Base-by-base conservation (phyloP, 331 rosid species). In the Quercus tomentella region DNA sequence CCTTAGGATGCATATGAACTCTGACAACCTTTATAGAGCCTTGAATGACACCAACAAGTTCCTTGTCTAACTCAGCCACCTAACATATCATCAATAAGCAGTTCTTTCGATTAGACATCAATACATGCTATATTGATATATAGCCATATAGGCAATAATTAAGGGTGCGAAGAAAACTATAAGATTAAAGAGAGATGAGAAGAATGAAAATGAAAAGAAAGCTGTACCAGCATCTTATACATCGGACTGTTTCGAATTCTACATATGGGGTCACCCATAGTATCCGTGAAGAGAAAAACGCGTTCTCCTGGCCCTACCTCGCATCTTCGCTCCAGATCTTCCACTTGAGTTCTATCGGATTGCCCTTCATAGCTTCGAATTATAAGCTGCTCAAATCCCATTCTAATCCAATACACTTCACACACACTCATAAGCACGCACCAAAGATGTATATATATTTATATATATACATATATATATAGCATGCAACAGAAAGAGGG, bases 241-340 rank as follows among this genome's bases (percentile, higher is more conserved):
- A 90, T 84, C 81, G 96, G 99, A 83, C 97, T 89, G 84, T 91
- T 95, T 56, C 96, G 72, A 77, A 95, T 91, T 88, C 99, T 95
- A 84, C 98, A 95, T 30, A 95, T 95, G 92, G 97, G 99, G 98
- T 95, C 99, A 79, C 98, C 99, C 93, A 91, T 72, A 77, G 93
- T 86, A 85, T 95, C 98, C 51, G 94, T 90, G 97, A 86, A 95
- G 96, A 95, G 96, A 43, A 88, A 90, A 35, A 91, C 81, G 41
- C 92, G 86, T 80, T 89, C 90, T 33, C 91, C 43, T 78, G 97
- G 91, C 17, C 97, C 97, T 86, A 93, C 93, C 82, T 87, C 97
- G 63, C 99, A 93, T 85, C 87, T 88, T 82, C 91, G 83, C 81
- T 95, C 96, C n/a, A 95, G 90, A 23, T 89, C 92, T 86, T 95